Conservation (phyloP, 2,329 filamentous ascomycete species). For the Plectosphaerella cucumerina region DNA sequence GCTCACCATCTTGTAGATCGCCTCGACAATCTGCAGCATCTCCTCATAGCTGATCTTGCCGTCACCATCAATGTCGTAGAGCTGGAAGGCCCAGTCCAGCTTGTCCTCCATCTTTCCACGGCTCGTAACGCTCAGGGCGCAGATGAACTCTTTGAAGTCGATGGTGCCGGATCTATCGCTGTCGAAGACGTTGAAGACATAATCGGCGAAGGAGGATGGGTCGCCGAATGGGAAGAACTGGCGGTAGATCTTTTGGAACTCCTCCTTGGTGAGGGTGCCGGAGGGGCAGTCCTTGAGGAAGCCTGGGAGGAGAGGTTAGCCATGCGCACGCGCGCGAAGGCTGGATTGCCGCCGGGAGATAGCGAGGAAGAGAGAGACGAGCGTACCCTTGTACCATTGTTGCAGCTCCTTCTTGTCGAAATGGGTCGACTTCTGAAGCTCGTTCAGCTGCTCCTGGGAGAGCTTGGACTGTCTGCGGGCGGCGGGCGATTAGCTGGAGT, state of each 20-base stretch:
- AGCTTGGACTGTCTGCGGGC: slow-evolving; percentile 87
- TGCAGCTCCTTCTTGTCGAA: slow-evolving; percentile 99
- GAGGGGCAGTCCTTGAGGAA: slow-evolving; percentile 98
- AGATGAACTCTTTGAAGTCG: slow-evolving; percentile 99
- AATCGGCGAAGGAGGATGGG: slow-evolving; percentile 94
- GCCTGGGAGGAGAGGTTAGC: slow-evolving; percentile 45
- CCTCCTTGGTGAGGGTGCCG: slow-evolving; percentile 94
- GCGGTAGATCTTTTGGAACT: slow-evolving; percentile 99
- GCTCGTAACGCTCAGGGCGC: slow-evolving; percentile 92
- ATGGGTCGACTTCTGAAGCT: slow-evolving; percentile 94
- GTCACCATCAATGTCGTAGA: slow-evolving; percentile 98
- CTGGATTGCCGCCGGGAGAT: not conserved
- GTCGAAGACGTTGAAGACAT: slow-evolving; percentile 99
- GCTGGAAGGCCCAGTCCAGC: slow-evolving; percentile 97
- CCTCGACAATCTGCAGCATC: slow-evolving; percentile 98
- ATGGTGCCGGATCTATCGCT: slow-evolving; percentile 96
- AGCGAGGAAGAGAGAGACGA: too few species aligned
- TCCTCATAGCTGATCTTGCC: slow-evolving; percentile 99
- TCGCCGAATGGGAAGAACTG: slow-evolving; percentile 99
- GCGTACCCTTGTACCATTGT: slow-evolving; percentile 98
- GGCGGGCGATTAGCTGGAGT: slow-evolving; percentile 15
- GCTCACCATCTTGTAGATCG: slow-evolving; percentile 97
- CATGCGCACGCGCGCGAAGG: not conserved
- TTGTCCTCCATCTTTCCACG: slow-evolving; percentile 99
- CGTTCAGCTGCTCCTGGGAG: slow-evolving; percentile 89